Evolutionary conservation across 2,329 filamentous ascomycete species (phyloP), one percentile per base, ranked within the genome.

Genomic region (Colletotrichum limetticola): DNA sequence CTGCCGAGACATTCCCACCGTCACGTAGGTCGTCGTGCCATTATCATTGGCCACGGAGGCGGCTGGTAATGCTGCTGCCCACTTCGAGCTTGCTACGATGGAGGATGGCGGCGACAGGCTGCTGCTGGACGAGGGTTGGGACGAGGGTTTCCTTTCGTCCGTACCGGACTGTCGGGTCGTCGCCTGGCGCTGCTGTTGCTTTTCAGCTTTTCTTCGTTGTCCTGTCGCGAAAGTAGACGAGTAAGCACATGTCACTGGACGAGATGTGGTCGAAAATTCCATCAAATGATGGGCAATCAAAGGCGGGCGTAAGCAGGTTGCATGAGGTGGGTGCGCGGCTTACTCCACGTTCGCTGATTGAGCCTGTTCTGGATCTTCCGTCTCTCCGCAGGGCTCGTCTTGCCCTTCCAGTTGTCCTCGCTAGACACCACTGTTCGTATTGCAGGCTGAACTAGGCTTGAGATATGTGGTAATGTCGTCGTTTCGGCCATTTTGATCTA

Each of bases 371-470:
- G 72, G 14, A 71, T 67, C 52, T 62, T 74, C 49, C 70, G 65
- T 26, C 69, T 76, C 69, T 78, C 72, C 8, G 72, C 74, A 1
- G 77, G 74, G 70, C 76, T 79, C 7, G 76, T 79, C n/a, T 79
- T 76, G 12, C 80, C 81, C 4, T 78, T 82, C 80, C 81, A 82
- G 58, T 82, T 80, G 63, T 82, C 80, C 28, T 68, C 57, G 24
- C 30, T 42, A 1, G 68, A 30, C n/a, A 55, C 22, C 53, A 66
- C 22, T 7, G 24, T 28, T 12, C 37, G 63, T 16, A 70, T 30
- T 11, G 42, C 28, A 12, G 61, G 68, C 24, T 59, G 68, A 2
- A 55, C 32, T 42, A 59, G 57, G 42, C 19, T 66, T 24, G 62
- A 55, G 12, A 66, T 55, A 37, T 55, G 12, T 1, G 61, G 22